phyloP scores from a whole-genome alignment of 192 early-diverging fungal species.

The Backusella australiensis region DNA sequence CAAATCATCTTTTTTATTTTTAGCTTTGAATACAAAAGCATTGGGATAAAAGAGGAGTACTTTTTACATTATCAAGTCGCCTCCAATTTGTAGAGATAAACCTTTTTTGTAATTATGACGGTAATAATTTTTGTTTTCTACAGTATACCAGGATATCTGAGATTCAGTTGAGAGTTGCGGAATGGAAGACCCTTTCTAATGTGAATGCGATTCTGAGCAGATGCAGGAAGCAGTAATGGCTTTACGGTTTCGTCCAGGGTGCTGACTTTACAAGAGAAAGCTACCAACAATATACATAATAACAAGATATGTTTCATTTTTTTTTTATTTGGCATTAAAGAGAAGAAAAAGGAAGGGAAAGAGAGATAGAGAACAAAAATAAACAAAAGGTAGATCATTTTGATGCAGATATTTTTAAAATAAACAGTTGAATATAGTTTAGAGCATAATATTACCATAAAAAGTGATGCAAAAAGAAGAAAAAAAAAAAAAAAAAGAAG shows the following conservation, averaged over 20 bases:
- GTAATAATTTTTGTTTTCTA: neutral
- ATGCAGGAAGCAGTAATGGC: neutral
- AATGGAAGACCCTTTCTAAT: conserved; percentile 1
- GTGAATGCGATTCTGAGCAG: neutral
- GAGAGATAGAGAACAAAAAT: neutral
- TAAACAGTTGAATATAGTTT: neutral
- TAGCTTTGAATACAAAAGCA: too few species aligned
- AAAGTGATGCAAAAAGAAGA: neutral
- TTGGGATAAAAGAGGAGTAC: too few species aligned
- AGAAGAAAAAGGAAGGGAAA: neutral
- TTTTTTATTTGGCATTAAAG: neutral
- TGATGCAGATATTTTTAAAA: neutral
- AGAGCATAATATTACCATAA: neutral
- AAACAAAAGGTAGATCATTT: neutral
- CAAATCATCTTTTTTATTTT: too few species aligned
- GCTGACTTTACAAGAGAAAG: neutral
- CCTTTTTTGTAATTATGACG: neutral
- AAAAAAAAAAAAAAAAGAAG: neutral
- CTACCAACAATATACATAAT: neutral
- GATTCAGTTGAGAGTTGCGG: neutral
- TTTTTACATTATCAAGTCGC: too few species aligned
- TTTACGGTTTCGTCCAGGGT: neutral
- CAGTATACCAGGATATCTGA: neutral
- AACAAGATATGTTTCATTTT: neutral
- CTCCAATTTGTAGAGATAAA: too few species aligned